Evolutionary conservation across 1,139 yeast species (phyloP).

Genomic region (Hansenula lynferdii): DNA sequence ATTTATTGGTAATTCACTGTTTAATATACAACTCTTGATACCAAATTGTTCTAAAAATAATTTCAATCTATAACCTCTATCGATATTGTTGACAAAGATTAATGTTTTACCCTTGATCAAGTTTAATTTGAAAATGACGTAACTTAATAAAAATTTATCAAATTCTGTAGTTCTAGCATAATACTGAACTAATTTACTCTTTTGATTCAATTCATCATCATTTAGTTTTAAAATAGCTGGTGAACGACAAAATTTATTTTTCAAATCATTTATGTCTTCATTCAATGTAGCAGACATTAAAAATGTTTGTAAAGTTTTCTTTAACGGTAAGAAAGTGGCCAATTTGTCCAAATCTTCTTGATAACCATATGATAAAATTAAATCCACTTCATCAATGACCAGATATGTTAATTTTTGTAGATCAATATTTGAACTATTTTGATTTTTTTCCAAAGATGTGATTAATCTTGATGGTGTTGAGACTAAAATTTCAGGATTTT

Average conservation of each 20-base stretch:
- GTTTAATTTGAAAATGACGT: slow-evolving; percentile 85
- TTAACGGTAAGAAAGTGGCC: slow-evolving; percentile 59
- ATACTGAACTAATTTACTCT: slow-evolving; percentile 70
- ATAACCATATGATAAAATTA: slow-evolving; percentile 86
- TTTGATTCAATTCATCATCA: slow-evolving; percentile 52
- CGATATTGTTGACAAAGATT: slow-evolving; percentile 88
- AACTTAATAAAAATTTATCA: slow-evolving; percentile 86
- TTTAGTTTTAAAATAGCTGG: slow-evolving; percentile 81
- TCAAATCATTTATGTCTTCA: slow-evolving; percentile 78
- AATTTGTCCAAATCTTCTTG: slow-evolving; percentile 74
- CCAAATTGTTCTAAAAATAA: slow-evolving; percentile 95
- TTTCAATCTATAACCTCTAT: slow-evolving; percentile 90
- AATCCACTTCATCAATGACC: slow-evolving; percentile 95
- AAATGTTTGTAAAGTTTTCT: slow-evolving; percentile 79
- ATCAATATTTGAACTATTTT: slow-evolving; percentile 35
- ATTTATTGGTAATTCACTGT: slow-evolving; percentile 89
- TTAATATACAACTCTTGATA: slow-evolving; percentile 79
- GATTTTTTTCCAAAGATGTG: slow-evolving; percentile 44
- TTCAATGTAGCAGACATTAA: slow-evolving; percentile 95
- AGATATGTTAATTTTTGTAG: slow-evolving; percentile 57
- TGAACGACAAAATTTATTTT: slow-evolving; percentile 71
- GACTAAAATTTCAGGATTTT: slow-evolving; percentile 75
- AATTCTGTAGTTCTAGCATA: slow-evolving; percentile 84
- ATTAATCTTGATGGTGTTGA: slow-evolving; percentile 85
- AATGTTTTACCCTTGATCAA: slow-evolving; percentile 90